phyloP scores from a whole-genome alignment of 2,329 filamentous ascomycete species.

The Keithomyces neogunnii region DNA sequence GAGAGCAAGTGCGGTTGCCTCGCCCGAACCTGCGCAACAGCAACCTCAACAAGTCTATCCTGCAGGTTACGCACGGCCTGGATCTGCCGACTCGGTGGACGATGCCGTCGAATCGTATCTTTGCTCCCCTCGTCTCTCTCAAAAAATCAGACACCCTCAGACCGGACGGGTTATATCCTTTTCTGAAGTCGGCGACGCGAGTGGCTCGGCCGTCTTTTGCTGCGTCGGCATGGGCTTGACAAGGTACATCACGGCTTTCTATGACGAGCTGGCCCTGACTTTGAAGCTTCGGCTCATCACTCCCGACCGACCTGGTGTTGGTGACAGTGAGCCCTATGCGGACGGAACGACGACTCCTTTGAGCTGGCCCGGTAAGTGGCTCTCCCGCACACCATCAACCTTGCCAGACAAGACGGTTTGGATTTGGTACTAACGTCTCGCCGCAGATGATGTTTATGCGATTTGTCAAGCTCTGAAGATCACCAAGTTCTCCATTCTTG shows the following conservation, averaged over 20 bases:
- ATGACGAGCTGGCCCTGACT: slow-evolving; percentile 87
- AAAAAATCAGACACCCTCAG: slow-evolving; percentile 78
- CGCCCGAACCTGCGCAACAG: slow-evolving; percentile 14
- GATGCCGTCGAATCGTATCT: slow-evolving; percentile 81
- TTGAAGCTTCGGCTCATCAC: slow-evolving; percentile 87
- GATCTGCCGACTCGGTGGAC: slow-evolving; percentile 79
- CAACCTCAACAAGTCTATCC: slow-evolving; percentile 21
- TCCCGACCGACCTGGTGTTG: slow-evolving; percentile 86
- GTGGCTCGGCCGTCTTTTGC: slow-evolving; percentile 87
- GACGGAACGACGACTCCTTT: slow-evolving; percentile 80
- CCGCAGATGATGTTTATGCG: slow-evolving; percentile 69
- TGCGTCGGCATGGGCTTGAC: slow-evolving; percentile 98
- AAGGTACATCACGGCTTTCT: slow-evolving; percentile 92
- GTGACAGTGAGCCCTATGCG: slow-evolving; percentile 77
- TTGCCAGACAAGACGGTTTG: background rate
- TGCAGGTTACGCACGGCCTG: slow-evolving; percentile 61
- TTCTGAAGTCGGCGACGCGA: slow-evolving; percentile 88
- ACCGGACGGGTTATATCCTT: slow-evolving; percentile 88
- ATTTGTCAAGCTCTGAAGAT: slow-evolving; percentile 91
- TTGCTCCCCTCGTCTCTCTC: slow-evolving; percentile 72
- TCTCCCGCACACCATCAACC: no score
- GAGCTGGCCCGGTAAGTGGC: slow-evolving; percentile 76
- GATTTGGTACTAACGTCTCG: slow-evolving; percentile 16
- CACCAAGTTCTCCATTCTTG: slow-evolving; percentile 90
- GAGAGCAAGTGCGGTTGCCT: slow-evolving; percentile 15